These are phyloP conservation scores for Ophiocordyceps camponoti-leonardi DNA, from an alignment of 2,329 filamentous ascomycete species.

Conservation along the genomic window DNA sequence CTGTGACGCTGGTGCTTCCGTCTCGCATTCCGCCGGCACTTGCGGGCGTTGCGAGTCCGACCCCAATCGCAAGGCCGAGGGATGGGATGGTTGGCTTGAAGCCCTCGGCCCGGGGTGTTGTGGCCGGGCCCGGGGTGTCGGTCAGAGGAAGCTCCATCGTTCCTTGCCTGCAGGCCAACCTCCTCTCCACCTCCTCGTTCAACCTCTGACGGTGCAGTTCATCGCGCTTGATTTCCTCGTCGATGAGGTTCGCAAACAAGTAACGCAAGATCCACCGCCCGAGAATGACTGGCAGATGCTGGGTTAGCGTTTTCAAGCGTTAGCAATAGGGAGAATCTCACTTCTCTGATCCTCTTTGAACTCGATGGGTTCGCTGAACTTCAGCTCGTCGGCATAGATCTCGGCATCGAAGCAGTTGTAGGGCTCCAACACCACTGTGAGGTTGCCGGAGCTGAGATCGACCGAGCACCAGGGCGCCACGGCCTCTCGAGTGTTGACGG, in stretches of 20 bases:
- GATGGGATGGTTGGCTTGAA: slow-evolving; percentile 44
- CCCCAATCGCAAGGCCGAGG: slow-evolving; percentile 60
- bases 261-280: slow-evolving; percentile 94
- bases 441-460: slow-evolving; percentile 77
- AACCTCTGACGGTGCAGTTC: slow-evolving; percentile 53
- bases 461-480: slow-evolving; percentile 95
- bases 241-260: slow-evolving; percentile 74
- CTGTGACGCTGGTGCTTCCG: slow-evolving; percentile 19
- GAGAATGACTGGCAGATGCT: slow-evolving; percentile 54
- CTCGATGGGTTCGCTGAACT: slow-evolving; percentile 54
- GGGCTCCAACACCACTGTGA: slow-evolving; percentile 81
- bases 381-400: slow-evolving; percentile 83
- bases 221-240: slow-evolving; percentile 78
- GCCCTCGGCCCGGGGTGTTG: slow-evolving; percentile 49
- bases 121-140: slow-evolving; percentile 21
- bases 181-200: slow-evolving; percentile 43
- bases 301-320: slow-evolving; percentile 7
- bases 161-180: slow-evolving; percentile 35
- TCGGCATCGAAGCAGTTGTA: slow-evolving; percentile 97
- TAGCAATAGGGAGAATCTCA: slow-evolving; percentile 22
- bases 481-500: slow-evolving; percentile 74
- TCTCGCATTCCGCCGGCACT: slow-evolving; percentile 33
- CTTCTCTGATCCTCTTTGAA: slow-evolving; percentile 90
- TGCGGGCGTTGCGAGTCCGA: slow-evolving; percentile 46
- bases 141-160: slow-evolving; percentile 33